These are phyloP conservation scores for Heritiera littoralis DNA, from an alignment of 345 rosid species.

Conservation along the genomic window DNA sequence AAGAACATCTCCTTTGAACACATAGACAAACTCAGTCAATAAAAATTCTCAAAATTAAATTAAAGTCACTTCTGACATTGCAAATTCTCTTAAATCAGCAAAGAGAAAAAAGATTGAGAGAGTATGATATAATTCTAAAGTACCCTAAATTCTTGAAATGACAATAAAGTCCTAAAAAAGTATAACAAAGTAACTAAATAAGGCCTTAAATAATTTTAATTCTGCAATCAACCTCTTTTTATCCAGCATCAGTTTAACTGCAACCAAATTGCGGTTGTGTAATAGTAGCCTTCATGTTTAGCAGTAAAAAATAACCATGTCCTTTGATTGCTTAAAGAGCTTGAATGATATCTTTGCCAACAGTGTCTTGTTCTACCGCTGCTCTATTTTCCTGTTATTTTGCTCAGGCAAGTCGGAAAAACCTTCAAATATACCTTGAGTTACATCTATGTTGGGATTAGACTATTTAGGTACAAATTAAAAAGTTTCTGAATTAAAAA, in stretches of 20 bases:
- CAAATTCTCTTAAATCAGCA: not conserved
- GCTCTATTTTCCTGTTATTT: not conserved
- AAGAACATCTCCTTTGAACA: too few species aligned
- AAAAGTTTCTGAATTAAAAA: too few species aligned
- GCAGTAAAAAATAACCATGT: not conserved
- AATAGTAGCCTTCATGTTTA: not conserved
- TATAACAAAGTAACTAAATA: not conserved
- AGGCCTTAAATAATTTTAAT: not conserved
- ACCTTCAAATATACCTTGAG: too few species aligned
- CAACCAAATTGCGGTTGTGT: not conserved
- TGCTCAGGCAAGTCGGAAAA: not conserved
- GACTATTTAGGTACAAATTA: too few species aligned
- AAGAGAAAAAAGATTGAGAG: not conserved
- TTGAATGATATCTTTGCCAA: not conserved
- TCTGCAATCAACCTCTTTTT: not conserved
- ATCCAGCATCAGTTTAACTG: not conserved
- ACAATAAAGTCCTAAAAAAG: not conserved
- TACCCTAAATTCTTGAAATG: not conserved
- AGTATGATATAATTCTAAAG: not conserved
- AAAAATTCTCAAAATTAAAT: too few species aligned
- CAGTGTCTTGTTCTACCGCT: not conserved
- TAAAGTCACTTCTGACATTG: too few species aligned
- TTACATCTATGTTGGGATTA: not conserved
- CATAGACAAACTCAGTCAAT: too few species aligned
- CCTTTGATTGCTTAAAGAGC: not conserved